Base-by-base conservation (phyloP, 2,329 filamentous ascomycete species). In the Fusarium algeriense region DNA sequence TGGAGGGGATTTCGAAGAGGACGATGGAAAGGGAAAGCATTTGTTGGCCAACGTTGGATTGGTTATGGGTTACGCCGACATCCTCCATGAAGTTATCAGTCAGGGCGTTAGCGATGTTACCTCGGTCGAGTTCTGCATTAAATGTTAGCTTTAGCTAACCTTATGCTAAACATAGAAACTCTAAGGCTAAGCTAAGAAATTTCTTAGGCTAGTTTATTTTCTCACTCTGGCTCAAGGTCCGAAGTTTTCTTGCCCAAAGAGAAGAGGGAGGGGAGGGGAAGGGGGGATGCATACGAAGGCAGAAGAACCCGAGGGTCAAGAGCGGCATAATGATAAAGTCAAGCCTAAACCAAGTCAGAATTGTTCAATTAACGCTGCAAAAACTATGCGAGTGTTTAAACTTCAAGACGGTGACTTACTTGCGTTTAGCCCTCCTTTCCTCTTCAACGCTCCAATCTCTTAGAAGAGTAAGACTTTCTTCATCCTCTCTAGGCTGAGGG, bases 1-100 rank as follows among this genome's bases (percentile, higher is more conserved):
- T n/a, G n/a, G n/a, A n/a, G n/a, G n/a, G n/a, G n/a, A n/a, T n/a
- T n/a, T n/a, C n/a, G n/a, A n/a, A n/a, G n/a, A n/a, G n/a, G n/a
- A n/a, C n/a, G n/a, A n/a, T n/a, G n/a, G n/a, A n/a, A n/a, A n/a
- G n/a, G n/a, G n/a, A n/a, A n/a, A n/a, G n/a, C n/a, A n/a, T n/a
- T n/a, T 86, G 84, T 28, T 85, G 82, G 7, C 86, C 86, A 35
- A 86, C 77, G 50, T 88, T 88, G 76, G 87, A 83, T 67, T 87
- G 83, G 63, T 87, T 83, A 8, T 85, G 85, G 5, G 81, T 82
- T 66, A 88, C 83, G 19, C 80, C 77, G 23, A 88, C 81, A 70
- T 88, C 86, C 23, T 81, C 74, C 46, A 86, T 83, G 70, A 88
- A 85, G 63, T 85, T 84, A 4, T 79, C 78, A 10, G 85, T 87